Base-by-base conservation (phyloP, 1,284 basidiomycete genomes). In the Apiotrichum porosum region DNA sequence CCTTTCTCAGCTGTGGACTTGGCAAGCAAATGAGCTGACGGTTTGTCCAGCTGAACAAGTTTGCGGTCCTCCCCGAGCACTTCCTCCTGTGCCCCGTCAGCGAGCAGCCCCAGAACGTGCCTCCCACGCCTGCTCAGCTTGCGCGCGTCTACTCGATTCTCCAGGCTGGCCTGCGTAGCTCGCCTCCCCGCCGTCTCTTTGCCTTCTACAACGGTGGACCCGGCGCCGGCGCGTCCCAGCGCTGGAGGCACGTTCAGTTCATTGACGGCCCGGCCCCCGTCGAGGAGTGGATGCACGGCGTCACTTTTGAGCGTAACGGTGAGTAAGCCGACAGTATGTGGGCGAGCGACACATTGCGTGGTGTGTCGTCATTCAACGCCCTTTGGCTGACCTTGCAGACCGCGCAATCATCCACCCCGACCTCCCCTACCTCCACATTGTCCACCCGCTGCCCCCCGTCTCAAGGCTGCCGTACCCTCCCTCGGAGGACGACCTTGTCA, bases 171-270 rank as follows among this genome's bases (percentile, higher is more conserved):
- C 42, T 54, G 9, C 78, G 78, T 32, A 75, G 76, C 3, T 80
- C 80, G 9, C 77, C 75, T 41, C 60, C 64, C 2, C 44, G 57
- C 18, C 77, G 74, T 30, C 76, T 84, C 50, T 80, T 92, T 49
- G 86, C 85, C 0, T 92, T 92, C 73, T 93, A 89, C 71, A 93
- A 93, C 56, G 86, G 87, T 58, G 88, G 88, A 5, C 77, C 81
- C 39, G 77, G 80, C 38, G 89, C 86, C 51, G 90, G 89, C 30
- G 88, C 90, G 9, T 89, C 86, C 67, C 89, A 93, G 72, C 76
- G 79, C 2, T 89, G 91, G 73, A 88, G 92, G 60, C 89, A 93
- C 66, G 63, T 92, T 18, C 89, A 93, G 69, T 84, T 91, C 53
- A 72, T 92, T 24, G 83, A 85, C 17, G 68, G 83, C 18, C 74